Evolutionary conservation across 139 green algal genomes (phyloP).

Genomic region (Gonium pectorale): DNA sequence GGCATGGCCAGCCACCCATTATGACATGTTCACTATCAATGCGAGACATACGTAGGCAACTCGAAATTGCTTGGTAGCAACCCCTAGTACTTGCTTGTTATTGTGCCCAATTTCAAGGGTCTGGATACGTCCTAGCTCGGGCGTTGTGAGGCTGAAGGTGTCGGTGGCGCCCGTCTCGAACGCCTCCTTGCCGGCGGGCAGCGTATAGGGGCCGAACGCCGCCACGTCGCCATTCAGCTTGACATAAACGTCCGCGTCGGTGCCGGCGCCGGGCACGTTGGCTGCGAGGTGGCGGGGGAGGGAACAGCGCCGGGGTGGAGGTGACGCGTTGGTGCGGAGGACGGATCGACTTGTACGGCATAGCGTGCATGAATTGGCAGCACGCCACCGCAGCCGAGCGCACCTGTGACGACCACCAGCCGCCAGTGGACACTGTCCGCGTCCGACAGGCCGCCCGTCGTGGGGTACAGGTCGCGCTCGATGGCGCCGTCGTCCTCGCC

Average conservation of each 20-base stretch:
- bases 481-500: conserved; percentile 54
- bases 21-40: too few relatives aligned
- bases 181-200: conserved; percentile 57
- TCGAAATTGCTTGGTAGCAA: too few relatives aligned
- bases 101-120: conserved; percentile 65
- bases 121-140: conserved; percentile 62
- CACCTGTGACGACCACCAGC: conserved; percentile 64
- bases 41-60: too few relatives aligned
- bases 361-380: too few relatives aligned
- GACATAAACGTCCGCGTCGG: conserved; percentile 70
- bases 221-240: conserved; percentile 46
- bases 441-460: background rate
- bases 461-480: conserved; percentile 64
- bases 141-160: conserved; percentile 59
- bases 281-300: conserved; percentile 25
- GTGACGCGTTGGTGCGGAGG: background rate
- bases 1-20: too few relatives aligned
- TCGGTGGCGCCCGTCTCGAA: conserved; percentile 69
- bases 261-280: conserved; percentile 58
- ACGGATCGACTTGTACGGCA: too few relatives aligned
- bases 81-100: too few relatives aligned
- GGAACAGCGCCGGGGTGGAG: background rate
- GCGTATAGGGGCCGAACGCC: conserved; percentile 58
- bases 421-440: conserved; percentile 52
- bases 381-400: background rate